These are phyloP conservation scores for Beauveria asiatica DNA, from an alignment of 2,329 filamentous ascomycete genomes.

Conservation along the genomic window DNA sequence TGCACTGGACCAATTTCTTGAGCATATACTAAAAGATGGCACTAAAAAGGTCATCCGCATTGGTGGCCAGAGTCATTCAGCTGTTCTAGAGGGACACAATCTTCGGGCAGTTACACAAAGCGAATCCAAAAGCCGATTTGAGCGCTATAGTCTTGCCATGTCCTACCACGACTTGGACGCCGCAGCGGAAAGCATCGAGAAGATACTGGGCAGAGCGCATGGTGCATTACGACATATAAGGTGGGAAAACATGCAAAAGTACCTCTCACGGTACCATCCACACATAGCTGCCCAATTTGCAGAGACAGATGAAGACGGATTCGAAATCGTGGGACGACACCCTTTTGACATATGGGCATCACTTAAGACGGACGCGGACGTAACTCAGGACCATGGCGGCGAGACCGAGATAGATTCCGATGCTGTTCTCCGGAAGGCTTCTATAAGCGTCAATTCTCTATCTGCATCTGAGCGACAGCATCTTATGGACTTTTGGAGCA, in stretches of 20 bases:
- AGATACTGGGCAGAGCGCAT: neutral
- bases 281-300: neutral
- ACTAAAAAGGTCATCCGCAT: conserved; percentile 49
- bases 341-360: conserved; percentile 8
- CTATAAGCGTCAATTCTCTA: neutral
- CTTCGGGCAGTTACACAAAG: neutral
- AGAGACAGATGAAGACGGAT: neutral
- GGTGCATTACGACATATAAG: neutral
- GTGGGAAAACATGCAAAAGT: neutral
- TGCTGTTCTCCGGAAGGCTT: neutral
- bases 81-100: neutral
- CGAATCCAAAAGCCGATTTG: neutral
- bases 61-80: conserved; percentile 26
- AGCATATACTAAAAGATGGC: conserved; percentile 41
- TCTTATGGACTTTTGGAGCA: neutral
- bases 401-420: neutral
- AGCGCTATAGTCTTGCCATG: neutral
- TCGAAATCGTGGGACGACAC: neutral
- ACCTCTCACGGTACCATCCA: neutral
- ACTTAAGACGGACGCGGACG: neutral
- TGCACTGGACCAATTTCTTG: conserved; percentile 44
- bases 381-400: neutral
- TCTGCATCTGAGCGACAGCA: neutral
- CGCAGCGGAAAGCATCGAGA: neutral
- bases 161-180: neutral